These are phyloP conservation scores for Phytophthora hybrid DNA, from an alignment of 352 stramenopile genomes.

Conservation along the genomic window DNA sequence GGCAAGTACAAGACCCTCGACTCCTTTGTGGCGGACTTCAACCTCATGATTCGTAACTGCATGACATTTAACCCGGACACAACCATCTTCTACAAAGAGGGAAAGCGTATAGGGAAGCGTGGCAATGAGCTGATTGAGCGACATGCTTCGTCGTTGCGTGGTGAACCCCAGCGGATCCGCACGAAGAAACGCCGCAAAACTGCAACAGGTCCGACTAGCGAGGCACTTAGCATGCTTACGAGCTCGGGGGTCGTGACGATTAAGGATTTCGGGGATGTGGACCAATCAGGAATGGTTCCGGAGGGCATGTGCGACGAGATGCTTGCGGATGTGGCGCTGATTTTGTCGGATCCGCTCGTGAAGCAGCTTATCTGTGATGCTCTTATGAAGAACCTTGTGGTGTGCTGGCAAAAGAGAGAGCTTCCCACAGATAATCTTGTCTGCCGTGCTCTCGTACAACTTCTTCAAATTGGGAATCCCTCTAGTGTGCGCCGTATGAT, in stretches of 20 bases:
- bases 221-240: slow-evolving; percentile 77
- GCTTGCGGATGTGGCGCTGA: slow-evolving; percentile 78
- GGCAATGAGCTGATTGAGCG: slow-evolving; percentile 83
- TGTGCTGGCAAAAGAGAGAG: slow-evolving; percentile 68
- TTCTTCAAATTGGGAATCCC: slow-evolving; percentile 84
- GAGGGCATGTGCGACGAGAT: slow-evolving; percentile 84
- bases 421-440: slow-evolving; percentile 86
- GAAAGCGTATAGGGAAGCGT: slow-evolving; percentile 85
- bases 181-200: slow-evolving; percentile 83
- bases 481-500: slow-evolving; percentile 86
- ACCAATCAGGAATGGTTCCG: slow-evolving; percentile 84
- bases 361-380: slow-evolving; percentile 83
- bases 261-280: slow-evolving; percentile 77
- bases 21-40: slow-evolving; percentile 79
- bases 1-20: slow-evolving; percentile 88
- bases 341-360: slow-evolving; percentile 79
- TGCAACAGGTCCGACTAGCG: slow-evolving; percentile 48
- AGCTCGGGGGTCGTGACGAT: slow-evolving; percentile 68
- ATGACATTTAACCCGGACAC: slow-evolving; percentile 88
- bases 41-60: slow-evolving; percentile 90
- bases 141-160: slow-evolving; percentile 64
- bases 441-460: slow-evolving; percentile 82
- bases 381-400: slow-evolving; percentile 72
- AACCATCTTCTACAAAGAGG: slow-evolving; percentile 91
- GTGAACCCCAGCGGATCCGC: slow-evolving; percentile 77